Percentiles rank a stretch among this genome's conserved stretches.
Evolutionary conservation across 805 yeast species (phyloP).

Genomic region (Ogataea siamensis): DNA sequence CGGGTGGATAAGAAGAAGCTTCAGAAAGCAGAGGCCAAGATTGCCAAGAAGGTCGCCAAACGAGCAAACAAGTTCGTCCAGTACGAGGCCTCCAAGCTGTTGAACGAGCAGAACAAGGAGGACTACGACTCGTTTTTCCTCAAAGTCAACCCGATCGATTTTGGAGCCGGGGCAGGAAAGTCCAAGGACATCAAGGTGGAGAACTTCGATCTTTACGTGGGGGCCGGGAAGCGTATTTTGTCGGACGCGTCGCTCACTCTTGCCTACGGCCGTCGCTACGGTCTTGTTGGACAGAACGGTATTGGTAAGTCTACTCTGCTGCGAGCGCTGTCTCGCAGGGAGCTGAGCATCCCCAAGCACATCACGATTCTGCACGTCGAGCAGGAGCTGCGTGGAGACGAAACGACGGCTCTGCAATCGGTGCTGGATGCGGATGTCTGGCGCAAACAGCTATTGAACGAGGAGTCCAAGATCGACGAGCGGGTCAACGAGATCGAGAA

Average conservation of each 20-base stretch:
- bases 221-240: conserved; percentile 90
- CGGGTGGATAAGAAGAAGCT: conserved; percentile 95
- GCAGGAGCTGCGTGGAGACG: conserved; percentile 95
- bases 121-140: conserved; percentile 95
- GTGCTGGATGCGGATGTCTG: conserved; percentile 99
- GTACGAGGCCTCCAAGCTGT: conserved; percentile 91
- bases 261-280: conserved; percentile 91
- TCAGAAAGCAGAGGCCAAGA: conserved; percentile 95
- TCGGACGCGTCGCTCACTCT: conserved; percentile 84
- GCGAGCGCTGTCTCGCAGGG: conserved; percentile 91
- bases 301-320: conserved; percentile 96
- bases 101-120: conserved; percentile 59
- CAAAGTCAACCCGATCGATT: conserved; percentile 91
- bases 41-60: conserved; percentile 95
- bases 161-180: conserved; percentile 88
- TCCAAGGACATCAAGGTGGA: conserved; percentile 96
- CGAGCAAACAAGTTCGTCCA: conserved; percentile 74
- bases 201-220: conserved; percentile 89
- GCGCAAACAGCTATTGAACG: conserved; percentile 84
- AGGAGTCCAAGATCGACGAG: conserved; percentile 70
- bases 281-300: conserved; percentile 99
- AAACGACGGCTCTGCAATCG: conserved; percentile 83
- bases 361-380: conserved; percentile 95
- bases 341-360: conserved; percentile 89
- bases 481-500: conserved; percentile 73